Evolutionary conservation across 352 stramenopile genomes (phyloP).

Genomic region (Phytophthora pinifolia): DNA sequence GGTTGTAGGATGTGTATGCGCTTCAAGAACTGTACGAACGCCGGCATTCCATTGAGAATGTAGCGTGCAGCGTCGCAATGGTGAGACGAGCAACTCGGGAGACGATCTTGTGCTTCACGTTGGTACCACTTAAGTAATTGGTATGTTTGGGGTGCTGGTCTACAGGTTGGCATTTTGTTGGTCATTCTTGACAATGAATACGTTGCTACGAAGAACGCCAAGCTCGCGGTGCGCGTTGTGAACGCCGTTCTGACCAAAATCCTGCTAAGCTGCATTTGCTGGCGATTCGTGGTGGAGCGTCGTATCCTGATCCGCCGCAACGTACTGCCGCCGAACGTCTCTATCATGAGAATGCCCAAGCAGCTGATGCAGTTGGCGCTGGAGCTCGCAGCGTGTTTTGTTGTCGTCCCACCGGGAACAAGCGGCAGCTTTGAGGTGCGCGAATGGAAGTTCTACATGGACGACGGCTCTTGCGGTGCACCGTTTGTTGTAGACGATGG

Average conservation of each 20-base stretch:
- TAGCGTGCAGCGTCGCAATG: constrained; percentile 55
- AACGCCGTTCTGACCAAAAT: constrained; percentile 49
- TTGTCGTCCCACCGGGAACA: constrained; percentile 59
- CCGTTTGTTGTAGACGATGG: constrained; percentile 33
- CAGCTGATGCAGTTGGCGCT: constrained; percentile 41
- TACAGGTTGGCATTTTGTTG: constrained; percentile 50
- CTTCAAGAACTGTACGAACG: constrained; percentile 66
- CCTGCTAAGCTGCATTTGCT: constrained; percentile 52
- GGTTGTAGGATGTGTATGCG: constrained; percentile 57
- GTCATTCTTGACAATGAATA: constrained; percentile 77
- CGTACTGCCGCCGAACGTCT: constrained; percentile 50
- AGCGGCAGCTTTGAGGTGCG: constrained; percentile 49
- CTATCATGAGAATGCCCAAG: constrained; percentile 49
- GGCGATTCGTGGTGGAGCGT: constrained; percentile 56
- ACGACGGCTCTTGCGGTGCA: constrained; percentile 32
- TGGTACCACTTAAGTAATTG: too few species aligned
- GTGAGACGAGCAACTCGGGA: background rate
- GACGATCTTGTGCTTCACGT: background rate
- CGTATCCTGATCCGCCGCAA: constrained; percentile 68
- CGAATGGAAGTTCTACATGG: constrained; percentile 72
- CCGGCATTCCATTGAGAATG: constrained; percentile 61
- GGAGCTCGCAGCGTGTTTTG: constrained; percentile 50
- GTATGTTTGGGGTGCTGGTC: background rate
- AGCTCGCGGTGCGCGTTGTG: constrained; percentile 40
- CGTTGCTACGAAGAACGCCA: constrained; percentile 27